Base-by-base conservation (phyloP, 768 basidiomycete species). In the Rhodotorula taiwanensis region DNA sequence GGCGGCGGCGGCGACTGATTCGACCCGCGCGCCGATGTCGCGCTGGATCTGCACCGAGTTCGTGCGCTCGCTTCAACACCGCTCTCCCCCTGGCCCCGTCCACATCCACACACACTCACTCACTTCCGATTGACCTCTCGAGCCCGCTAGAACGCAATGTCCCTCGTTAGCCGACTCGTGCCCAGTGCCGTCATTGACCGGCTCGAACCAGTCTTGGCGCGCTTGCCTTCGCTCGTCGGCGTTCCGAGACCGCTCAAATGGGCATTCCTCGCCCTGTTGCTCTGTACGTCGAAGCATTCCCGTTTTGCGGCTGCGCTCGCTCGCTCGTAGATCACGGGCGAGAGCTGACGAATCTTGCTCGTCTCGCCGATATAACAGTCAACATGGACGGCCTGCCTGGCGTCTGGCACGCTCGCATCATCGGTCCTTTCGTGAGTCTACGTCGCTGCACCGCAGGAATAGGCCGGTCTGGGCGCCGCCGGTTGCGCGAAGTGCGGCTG, bases 381-480 rank as follows among this genome's bases (percentile, higher is more conserved):
- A 62, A 59, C 51, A 11, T 42, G 2, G 34, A 55, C 21, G 33
- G 43, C 5, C 55, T 66, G 43, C 64, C 64, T 9, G 53, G 52
- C 15, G 55, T 48, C n/a, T 67, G 66, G 66, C 66, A 67, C 34
- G 1, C 23, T 31, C 25, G 58, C 14, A 55, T 63, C 44, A 42
- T 62, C 1, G 54, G 49, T 49, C 66, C 66, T 1, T 60, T 67
- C 36, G n/a, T 58, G 5, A 20, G 52, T n/a, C n/a, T n/a, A n/a
- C n/a, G n/a, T n/a, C n/a, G n/a, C n/a, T n/a, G n/a, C n/a, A n/a
- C n/a, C n/a, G n/a, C n/a, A n/a, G n/a, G n/a, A n/a, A n/a, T n/a
- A n/a, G n/a, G n/a, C n/a, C n/a, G n/a, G n/a, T n/a, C n/a, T n/a
- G n/a, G n/a, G n/a, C n/a, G n/a, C n/a, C n/a, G n/a, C n/a, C n/a